Conservation (phyloP, 805 yeast species). For the Hanseniaspora pseudoguilliermondii region DNA sequence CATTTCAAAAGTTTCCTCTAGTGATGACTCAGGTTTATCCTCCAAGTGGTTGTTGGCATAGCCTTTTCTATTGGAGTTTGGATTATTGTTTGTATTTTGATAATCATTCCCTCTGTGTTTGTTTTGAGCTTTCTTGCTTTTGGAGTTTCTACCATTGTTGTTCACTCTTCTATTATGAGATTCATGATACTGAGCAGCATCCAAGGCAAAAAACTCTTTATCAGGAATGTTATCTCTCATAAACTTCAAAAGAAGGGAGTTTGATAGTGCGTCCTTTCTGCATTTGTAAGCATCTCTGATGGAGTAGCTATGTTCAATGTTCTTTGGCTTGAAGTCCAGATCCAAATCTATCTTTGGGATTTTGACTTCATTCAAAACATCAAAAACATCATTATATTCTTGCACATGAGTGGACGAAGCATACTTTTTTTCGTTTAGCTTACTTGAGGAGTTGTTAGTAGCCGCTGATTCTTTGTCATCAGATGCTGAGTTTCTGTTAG, state of each 20-base stretch:
- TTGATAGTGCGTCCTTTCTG: neutral
- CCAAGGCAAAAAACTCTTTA: conserved; percentile 37
- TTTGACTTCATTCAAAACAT: neutral
- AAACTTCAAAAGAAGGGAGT: neutral
- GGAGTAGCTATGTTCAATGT: neutral
- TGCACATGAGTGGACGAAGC: neutral
- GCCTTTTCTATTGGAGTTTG: conserved; percentile 13
- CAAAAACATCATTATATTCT: neutral
- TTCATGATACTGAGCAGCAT: conserved; percentile 20
- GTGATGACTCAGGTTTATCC: conserved; percentile 13
- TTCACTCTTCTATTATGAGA: neutral
- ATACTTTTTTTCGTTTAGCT: neutral
- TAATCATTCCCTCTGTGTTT: conserved; percentile 5
- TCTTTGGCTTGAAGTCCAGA: conserved; percentile 5
- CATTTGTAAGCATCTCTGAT: conserved; percentile 2
- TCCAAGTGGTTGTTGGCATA: conserved; percentile 15
- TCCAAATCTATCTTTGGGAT: neutral
- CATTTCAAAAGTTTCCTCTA: conserved; percentile 24
- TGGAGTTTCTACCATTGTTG: conserved; percentile 4
- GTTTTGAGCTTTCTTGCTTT: conserved; percentile 12
- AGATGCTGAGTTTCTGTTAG: neutral
- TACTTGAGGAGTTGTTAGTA: neutral
- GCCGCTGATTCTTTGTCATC: neutral
- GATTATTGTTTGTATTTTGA: conserved; percentile 4
- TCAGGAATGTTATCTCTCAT: conserved; percentile 33